Base-by-base conservation (phyloP, 768 basidiomycete genomes). In the Suillus occidentalis region DNA sequence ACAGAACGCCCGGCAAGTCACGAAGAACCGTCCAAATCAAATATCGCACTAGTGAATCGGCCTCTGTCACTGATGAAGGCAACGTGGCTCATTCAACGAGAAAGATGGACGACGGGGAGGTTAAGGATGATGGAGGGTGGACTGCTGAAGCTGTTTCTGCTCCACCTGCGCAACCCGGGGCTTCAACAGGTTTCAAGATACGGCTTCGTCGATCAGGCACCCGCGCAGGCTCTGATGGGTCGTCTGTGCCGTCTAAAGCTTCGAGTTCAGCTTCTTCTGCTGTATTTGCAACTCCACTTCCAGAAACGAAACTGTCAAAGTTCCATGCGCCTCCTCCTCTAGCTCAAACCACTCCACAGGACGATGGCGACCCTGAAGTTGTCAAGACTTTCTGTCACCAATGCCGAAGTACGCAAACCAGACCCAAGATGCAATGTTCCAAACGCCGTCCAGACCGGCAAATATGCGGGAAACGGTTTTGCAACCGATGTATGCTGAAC, bases 341-440 rank as follows among this genome's bases (percentile, higher is more conserved):
- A 40, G 39, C 37, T 40, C 39, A n/a, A 55, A 6, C 25, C 1
- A 20, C 16, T 16, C 34, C 4, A 14, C 61, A 43, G 37, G 62
- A 36, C 16, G 6, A 6, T 31, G 57, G 43, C 43, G 56, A 53
- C 43, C n/a, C 59, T 22, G 53, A 42, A 16, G 25, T 34, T 8
- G 43, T 62, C 6, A 53, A 61, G 43, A 69, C 75, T 3, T 77
- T 1, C 37, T 81, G 80, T 50, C 80, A 81, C 63, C 80, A 81
- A 43, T 81, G 80, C 63, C 70, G 80, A n/a, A 62, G 67, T 25
- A 70, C 37, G 2, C 10, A 55, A 14, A 68, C 71, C 8, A 69
- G 71, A 58, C 76, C 73, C 47, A 81, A 81, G 69, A 78, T 81
- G 80, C 62, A 58, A 5, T 81, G 80, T 61, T 75, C 76, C 12